A percentile compares a stretch with the other conserved stretches of the same genome.
Conservation (phyloP, 345 rosid genomes). For the Eucalyptus leucophloia region DNA sequence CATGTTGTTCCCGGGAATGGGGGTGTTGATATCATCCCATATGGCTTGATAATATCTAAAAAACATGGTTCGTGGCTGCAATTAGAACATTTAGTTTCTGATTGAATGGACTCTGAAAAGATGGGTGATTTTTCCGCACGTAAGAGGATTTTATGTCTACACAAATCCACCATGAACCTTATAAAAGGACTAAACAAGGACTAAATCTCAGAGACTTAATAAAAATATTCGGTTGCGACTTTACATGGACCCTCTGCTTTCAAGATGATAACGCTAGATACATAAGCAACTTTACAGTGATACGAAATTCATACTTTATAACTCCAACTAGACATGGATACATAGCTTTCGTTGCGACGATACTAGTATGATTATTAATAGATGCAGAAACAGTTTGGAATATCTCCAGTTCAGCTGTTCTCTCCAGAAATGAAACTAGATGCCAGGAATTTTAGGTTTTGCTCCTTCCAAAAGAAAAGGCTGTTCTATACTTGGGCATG, state of each 20-base stretch:
- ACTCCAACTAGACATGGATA: background rate
- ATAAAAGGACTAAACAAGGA: background rate
- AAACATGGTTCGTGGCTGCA: too few species aligned
- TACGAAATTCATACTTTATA: too few species aligned
- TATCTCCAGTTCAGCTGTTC: background rate
- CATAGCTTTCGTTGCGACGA: background rate
- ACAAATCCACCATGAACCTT: background rate
- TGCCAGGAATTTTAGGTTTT: background rate
- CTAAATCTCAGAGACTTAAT: background rate
- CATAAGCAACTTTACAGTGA: background rate
- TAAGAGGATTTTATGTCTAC: background rate
- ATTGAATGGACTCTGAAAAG: background rate
- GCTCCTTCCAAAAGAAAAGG: background rate
- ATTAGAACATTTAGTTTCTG: too few species aligned
- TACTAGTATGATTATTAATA: fast-evolving
- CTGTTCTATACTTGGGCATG: background rate
- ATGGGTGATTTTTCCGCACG: background rate
- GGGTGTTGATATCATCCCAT: too few species aligned
- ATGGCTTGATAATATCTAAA: too few species aligned
- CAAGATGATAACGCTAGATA: background rate
- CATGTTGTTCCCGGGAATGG: too few species aligned
- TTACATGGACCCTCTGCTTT: too few species aligned
- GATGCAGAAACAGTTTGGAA: background rate
- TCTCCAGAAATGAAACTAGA: background rate
- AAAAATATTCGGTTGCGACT: background rate